phyloP scores from a whole-genome alignment of 768 basidiomycete genomes.

The Paxillus ammoniavirescens region DNA sequence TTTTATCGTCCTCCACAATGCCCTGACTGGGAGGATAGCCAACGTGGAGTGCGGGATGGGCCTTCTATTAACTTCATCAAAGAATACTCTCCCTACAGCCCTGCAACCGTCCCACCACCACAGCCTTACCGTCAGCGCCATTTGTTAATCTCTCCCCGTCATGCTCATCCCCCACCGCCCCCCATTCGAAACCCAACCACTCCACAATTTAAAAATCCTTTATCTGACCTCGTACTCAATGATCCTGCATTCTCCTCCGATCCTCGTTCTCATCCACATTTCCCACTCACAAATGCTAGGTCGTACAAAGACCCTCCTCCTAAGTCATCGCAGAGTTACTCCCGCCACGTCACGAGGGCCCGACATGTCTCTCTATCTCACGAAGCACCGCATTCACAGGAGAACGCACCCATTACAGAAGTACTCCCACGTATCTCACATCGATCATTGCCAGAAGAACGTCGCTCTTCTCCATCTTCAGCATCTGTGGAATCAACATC shows the following conservation, averaged over 20 bases:
- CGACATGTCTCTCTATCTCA: background rate
- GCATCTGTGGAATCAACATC: slow-evolving; percentile 7
- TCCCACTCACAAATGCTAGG: slow-evolving; percentile 18
- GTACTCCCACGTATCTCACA: background rate
- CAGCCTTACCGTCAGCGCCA: background rate
- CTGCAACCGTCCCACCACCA: background rate
- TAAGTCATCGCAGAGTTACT: slow-evolving; percentile 29
- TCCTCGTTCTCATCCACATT: slow-evolving; percentile 49
- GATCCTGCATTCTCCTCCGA: slow-evolving; percentile 62
- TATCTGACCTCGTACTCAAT: slow-evolving; percentile 36
- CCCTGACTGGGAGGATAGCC: background rate
- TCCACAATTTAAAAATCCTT: slow-evolving; percentile 12
- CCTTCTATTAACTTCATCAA: slow-evolving; percentile 5
- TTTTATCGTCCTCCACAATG: slow-evolving; percentile 9
- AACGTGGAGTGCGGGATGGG: background rate
- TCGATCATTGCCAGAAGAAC: background rate
- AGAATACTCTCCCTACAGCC: background rate
- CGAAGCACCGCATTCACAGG: background rate
- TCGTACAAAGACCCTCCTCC: slow-evolving; percentile 24
- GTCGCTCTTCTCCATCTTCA: background rate
- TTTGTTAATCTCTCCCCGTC: background rate
- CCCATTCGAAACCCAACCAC: background rate
- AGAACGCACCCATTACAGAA: background rate
- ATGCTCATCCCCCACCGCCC: background rate
- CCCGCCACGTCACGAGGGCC: slow-evolving; percentile 3